Evolutionary conservation across 176 grass and related monocot species (phyloP), one percentile per base, ranked within the genome.

Genomic region (Thalia dealbata): DNA sequence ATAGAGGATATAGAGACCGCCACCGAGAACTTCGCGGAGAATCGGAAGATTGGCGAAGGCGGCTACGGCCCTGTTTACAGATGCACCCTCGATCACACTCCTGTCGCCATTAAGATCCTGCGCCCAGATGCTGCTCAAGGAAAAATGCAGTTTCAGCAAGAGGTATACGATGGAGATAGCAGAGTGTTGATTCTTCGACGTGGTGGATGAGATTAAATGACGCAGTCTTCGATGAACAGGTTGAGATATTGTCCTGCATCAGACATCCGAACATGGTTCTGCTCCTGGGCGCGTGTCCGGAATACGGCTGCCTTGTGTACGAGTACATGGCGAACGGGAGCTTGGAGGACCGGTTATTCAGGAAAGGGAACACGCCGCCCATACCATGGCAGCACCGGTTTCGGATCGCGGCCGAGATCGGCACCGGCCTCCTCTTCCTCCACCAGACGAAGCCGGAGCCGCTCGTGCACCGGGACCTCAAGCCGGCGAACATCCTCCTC

Each of bases 361-460:
- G 71, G 50, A 24, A 11, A 56, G 52, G 52, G 3, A 55, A 55
- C 14, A 73, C 71, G 0, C 28, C 51, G 24, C 28, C 71, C 14
- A 52, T 73, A 50, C 30, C 71, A 14, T 73, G 71, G 71, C 71
- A 58, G 27, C 71, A 55, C 27, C 15, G 71, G 14, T 73, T 73
- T 18, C 50, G 52, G 51, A 73, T 73, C 19, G 24, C 71, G 0
- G 71, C 71, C 1, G 71, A 73, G 52, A 73, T 58, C 10, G 71
- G 50, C 29, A 73, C 51, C 2, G 50, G 27, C 50, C 27, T 73
- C 9, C 71, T 73, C 50, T 73, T 73, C 51, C 71, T 73, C 15
- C 71, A 73, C 71, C 71, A 73, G 71, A 73, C 50, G 5, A 73
- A 38, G 50, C 71, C 71, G 10, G 71, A 73, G 71, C 73, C 73